Base-by-base conservation (phyloP, 305 asterid species). In the Rubia peregrina region DNA sequence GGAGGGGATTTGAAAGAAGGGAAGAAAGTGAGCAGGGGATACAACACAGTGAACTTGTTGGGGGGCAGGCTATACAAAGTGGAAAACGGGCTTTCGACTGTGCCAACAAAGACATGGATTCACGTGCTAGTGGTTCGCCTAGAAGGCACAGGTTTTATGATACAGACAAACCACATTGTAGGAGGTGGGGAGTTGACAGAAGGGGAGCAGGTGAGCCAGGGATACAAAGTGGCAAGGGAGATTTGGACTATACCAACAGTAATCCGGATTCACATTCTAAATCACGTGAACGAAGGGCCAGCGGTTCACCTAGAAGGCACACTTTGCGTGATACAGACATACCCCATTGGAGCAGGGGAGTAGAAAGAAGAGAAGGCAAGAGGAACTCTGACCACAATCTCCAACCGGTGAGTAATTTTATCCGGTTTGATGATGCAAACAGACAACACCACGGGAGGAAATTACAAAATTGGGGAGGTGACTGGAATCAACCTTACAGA, bases 281-380 rank as follows among this genome's bases (percentile, higher is more conserved):
- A 62, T 36, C 67, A 62, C 26, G 24, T 65, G 48, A 65, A 6
- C n/a, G 24, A 65, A 42, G 56, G 19, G 24, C n/a, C 69, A 41
- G 55, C 9, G 53, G 48, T 65, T 41, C 55, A 7, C 69, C 69
- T 65, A 41, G 48, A 10, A 65, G 55, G 69, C 56, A 43, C 48
- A 19, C 33, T 1, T 40, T 17, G 48, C 13, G 9, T 41, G 33
- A 40, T n/a, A n/a, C 38, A 0, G 38, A 65, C n/a, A 3, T 33
- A 65, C 19, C 53, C 16, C 38, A 19, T 22, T 19, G 36, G 56
- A 42, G 24, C 36, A 65, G 69, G 36, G 69, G 55, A 51, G 36
- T 21, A 42, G 38, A 43, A 65, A 65, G 69, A 42, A 41, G 38
- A 38, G 38, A 16, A 21, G 69, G 69, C 4, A 46, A 63, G 42